phyloP scores from a whole-genome alignment of 1,284 basidiomycete genomes.

The Microbotryomycetes sp. region DNA sequence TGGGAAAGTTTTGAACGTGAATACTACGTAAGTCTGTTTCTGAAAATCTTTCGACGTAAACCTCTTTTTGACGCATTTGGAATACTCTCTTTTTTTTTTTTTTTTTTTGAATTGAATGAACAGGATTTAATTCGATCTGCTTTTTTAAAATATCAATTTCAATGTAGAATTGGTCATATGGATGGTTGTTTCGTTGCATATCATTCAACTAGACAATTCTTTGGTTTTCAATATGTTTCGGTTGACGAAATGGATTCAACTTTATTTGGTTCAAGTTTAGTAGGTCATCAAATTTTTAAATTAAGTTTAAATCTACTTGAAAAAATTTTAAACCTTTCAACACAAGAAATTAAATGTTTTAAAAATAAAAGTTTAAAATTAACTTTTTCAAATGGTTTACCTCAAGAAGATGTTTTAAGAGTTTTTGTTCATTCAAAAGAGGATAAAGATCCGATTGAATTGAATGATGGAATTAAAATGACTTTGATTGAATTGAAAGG shows the following conservation, averaged over 20 bases:
- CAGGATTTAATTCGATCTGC: conserved; percentile 80
- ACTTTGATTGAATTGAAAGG: conserved; percentile 28
- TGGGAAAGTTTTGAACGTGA: conserved; percentile 73
- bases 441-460: not conserved
- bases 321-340: conserved; percentile 57
- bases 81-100: too few species aligned
- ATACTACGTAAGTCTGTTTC: conserved; percentile 52
- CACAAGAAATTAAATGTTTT: conserved; percentile 53
- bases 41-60: too few species aligned
- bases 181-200: conserved; percentile 93
- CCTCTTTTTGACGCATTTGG: too few species aligned
- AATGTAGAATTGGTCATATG: conserved; percentile 94
- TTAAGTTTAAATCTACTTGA: conserved; percentile 72
- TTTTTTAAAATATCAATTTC: conserved; percentile 95
- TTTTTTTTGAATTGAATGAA: conserved; percentile 10
- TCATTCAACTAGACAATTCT: conserved; percentile 81
- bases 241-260: conserved; percentile 79
- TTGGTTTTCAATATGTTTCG: conserved; percentile 91
- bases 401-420: conserved; percentile 12
- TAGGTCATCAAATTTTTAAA: conserved; percentile 69
- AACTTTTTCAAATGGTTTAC: conserved; percentile 16
- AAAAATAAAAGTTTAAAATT: conserved; percentile 49
- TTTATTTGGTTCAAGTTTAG: conserved; percentile 59
- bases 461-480: not conserved
- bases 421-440: conserved; percentile 17